Conservation (phyloP, 169 alveolate genomes). For the Cryptosporidium ryanae region DNA sequence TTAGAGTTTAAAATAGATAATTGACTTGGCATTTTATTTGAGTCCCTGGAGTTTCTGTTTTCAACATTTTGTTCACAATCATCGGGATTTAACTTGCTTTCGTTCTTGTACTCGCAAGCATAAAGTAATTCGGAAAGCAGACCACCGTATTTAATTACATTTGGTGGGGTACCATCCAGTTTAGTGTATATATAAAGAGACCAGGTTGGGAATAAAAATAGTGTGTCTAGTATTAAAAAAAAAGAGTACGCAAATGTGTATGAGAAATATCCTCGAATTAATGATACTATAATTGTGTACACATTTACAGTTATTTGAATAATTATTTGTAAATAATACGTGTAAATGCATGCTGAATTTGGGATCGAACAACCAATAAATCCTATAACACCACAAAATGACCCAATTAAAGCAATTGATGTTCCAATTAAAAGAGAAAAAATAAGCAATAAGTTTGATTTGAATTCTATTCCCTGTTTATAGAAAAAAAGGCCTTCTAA, state of each 20-base stretch:
- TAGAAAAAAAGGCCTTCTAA: constrained; percentile 41
- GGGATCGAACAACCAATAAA: constrained; percentile 69
- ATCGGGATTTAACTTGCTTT: constrained; percentile 12
- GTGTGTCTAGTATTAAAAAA: neutral
- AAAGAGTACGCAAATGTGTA: constrained; percentile 26
- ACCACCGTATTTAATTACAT: constrained; percentile 24
- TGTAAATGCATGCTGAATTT: constrained; percentile 32
- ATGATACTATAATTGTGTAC: constrained; percentile 42
- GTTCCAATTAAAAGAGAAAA: constrained; percentile 2
- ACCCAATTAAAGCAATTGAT: neutral
- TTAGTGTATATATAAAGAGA: constrained; percentile 47
- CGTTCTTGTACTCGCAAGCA: constrained; percentile 5
- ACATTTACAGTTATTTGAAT: constrained; percentile 16
- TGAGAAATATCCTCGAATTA: constrained; percentile 51
- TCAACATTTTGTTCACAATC: constrained; percentile 11
- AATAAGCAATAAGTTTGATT: constrained; percentile 5
- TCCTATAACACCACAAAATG: constrained; percentile 68
- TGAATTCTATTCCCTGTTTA: constrained; percentile 15
- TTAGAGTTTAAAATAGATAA: too few relatives aligned
- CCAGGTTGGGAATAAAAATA: constrained; percentile 62
- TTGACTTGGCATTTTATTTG: too few relatives aligned
- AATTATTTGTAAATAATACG: constrained; percentile 36
- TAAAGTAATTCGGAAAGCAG: constrained; percentile 9
- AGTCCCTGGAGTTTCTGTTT: neutral
- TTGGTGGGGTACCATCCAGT: constrained; percentile 46